These are phyloP conservation scores for Scutellaria minor DNA, from an alignment of 257 asterid species.

Conservation along the genomic window DNA sequence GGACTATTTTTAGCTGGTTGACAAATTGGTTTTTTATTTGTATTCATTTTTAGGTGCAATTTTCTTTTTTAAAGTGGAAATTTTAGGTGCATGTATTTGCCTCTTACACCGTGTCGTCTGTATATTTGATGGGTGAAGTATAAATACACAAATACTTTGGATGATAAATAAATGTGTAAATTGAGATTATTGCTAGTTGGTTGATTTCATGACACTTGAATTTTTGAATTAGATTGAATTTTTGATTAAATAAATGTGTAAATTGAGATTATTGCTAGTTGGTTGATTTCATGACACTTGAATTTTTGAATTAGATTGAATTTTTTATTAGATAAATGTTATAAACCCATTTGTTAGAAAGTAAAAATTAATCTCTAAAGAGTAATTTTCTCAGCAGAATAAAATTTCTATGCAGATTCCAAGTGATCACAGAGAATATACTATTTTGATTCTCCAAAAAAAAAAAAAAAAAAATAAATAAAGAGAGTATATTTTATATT, in stretches of 20 bases:
- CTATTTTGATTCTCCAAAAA: not conserved
- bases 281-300: not conserved
- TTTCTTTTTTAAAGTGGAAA: not conserved
- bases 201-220: not conserved
- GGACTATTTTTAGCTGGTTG: conserved; percentile 18
- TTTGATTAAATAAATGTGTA: not conserved
- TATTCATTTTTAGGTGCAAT: conserved; percentile 23
- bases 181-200: not conserved
- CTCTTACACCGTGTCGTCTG: too few relatives aligned
- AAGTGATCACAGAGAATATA: conserved; percentile 11
- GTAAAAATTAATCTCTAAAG: not conserved
- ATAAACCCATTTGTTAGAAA: not conserved
- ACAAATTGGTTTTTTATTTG: conserved; percentile 15
- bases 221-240: not conserved
- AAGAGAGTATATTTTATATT: conserved; percentile 2
- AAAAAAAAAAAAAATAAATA: too few relatives aligned
- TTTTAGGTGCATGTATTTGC: too few relatives aligned
- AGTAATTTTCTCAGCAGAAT: not conserved
- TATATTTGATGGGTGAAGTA: too few relatives aligned
- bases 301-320: not conserved
- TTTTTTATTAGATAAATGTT: not conserved
- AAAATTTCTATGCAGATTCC: not conserved
- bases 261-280: not conserved
- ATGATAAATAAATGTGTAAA: not conserved
- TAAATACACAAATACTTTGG: too few relatives aligned